These are phyloP conservation scores for Paxillus ammoniavirescens DNA, from an alignment of 768 basidiomycete species.

Conservation along the genomic window DNA sequence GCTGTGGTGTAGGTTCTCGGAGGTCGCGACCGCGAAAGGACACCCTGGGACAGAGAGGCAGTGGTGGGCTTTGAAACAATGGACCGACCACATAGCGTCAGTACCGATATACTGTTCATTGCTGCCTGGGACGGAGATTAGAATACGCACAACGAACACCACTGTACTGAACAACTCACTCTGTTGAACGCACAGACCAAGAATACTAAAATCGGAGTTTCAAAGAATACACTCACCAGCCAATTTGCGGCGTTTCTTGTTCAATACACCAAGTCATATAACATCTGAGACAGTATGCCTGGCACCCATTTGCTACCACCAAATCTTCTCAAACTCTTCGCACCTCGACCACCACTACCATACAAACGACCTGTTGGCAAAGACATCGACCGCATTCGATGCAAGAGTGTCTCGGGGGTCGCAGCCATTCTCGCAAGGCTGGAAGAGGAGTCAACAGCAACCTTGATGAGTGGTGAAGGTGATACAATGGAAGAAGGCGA, in stretches of 20 bases:
- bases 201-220: slow-evolving; percentile 27
- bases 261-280: neutral
- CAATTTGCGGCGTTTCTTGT: neutral
- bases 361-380: slow-evolving; percentile 83
- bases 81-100: slow-evolving; percentile 12
- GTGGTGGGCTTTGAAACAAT: slow-evolving; percentile 9
- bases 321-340: slow-evolving; percentile 95
- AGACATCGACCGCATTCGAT: slow-evolving; percentile 72
- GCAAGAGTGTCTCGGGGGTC: slow-evolving; percentile 76
- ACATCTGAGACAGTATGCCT: slow-evolving; percentile 28
- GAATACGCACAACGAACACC: neutral
- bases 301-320: slow-evolving; percentile 91
- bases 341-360: slow-evolving; percentile 86
- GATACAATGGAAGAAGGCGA: slow-evolving; percentile 84
- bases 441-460: slow-evolving; percentile 74
- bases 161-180: slow-evolving; percentile 1
- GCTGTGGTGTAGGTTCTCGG: slow-evolving; percentile 5
- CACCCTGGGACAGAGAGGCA: neutral
- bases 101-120: slow-evolving; percentile 17
- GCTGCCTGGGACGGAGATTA: slow-evolving; percentile 1
- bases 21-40: neutral
- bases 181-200: slow-evolving; percentile 11
- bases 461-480: slow-evolving; percentile 54
- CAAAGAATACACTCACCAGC: slow-evolving; percentile 12
- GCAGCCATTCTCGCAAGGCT: slow-evolving; percentile 69